A percentile compares a stretch with the other conserved stretches of the same genome.
phyloP scores from a whole-genome alignment of 306 rosid genomes.

The Castanospermum australe region DNA sequence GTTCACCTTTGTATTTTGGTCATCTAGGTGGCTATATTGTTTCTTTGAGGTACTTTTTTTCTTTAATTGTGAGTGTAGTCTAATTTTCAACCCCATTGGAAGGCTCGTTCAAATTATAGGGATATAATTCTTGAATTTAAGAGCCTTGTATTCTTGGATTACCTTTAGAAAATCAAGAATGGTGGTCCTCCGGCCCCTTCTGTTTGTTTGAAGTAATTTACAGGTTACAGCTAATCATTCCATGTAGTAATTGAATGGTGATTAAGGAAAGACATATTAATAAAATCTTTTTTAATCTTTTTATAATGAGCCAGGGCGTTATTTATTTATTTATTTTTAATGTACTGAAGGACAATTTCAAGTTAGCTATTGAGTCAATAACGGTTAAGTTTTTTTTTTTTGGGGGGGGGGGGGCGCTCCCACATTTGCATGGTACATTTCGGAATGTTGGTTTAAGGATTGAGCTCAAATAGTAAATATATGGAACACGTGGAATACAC shows the following conservation, averaged over 20 bases:
- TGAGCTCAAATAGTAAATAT: too few species aligned
- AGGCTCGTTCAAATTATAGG: background rate
- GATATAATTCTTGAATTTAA: background rate
- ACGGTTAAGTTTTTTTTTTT: too few species aligned
- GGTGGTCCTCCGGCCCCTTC: background rate
- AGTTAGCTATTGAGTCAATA: too few species aligned
- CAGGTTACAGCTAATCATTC: background rate
- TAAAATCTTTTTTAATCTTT: background rate
- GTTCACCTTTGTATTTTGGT: slow-evolving; percentile 17
- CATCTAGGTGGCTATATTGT: slow-evolving; percentile 10
- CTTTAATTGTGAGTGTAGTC: background rate
- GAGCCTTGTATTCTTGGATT: background rate
- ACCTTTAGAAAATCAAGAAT: background rate
- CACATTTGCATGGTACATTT: too few species aligned
- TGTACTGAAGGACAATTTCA: too few species aligned
- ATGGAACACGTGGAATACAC: too few species aligned
- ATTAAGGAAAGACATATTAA: too few species aligned
- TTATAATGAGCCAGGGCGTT: too few species aligned
- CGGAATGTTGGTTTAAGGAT: too few species aligned
- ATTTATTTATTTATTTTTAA: too few species aligned
- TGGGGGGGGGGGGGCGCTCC: too few species aligned
- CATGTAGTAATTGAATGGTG: background rate
- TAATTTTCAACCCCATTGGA: background rate
- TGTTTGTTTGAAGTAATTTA: background rate
- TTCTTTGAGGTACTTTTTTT: background rate